Evolutionary conservation across 164 flowering plant genomes (phyloP).

Genomic region (Buxus sempervirens): DNA sequence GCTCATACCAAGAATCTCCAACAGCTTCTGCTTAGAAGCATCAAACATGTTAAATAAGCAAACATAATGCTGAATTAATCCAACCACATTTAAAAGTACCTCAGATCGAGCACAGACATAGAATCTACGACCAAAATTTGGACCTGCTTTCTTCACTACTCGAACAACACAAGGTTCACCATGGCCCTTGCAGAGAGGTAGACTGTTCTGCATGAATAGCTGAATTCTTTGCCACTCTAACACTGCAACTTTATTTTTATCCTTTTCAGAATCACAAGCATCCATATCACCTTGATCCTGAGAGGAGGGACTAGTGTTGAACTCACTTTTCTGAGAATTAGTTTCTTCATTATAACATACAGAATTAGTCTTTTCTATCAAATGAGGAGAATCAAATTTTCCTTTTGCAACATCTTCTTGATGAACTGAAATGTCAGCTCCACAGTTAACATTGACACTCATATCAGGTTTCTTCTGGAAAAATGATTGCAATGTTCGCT

Average conservation of each 20-base stretch:
- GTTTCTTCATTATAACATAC: constrained; percentile 13
- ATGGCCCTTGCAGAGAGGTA: constrained; percentile 93
- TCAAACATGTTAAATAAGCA: neutral
- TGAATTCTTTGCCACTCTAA: constrained; percentile 92
- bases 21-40: neutral
- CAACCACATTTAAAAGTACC: constrained; percentile 39
- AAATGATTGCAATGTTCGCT: constrained; percentile 73
- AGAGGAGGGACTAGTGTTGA: constrained; percentile 14
- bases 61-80: neutral
- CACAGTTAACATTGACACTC: constrained; percentile 11
- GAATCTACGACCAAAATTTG: constrained; percentile 78
- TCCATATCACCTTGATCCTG: constrained; percentile 26
- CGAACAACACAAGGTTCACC: constrained; percentile 85
- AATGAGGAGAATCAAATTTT: constrained; percentile 8
- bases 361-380: constrained; percentile 5
- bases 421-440: constrained; percentile 12
- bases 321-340: constrained; percentile 9
- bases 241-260: constrained; percentile 45
- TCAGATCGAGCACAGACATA: constrained; percentile 92
- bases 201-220: constrained; percentile 73
- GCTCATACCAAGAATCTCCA: no score
- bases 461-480: constrained; percentile 45
- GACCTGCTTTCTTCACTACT: constrained; percentile 84
- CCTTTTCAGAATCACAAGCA: constrained; percentile 28
- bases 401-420: constrained; percentile 21